Evolutionary conservation across 139 green algal species (phyloP), one percentile per base, ranked within the genome.

Genomic region (Medakamo hakoo): DNA sequence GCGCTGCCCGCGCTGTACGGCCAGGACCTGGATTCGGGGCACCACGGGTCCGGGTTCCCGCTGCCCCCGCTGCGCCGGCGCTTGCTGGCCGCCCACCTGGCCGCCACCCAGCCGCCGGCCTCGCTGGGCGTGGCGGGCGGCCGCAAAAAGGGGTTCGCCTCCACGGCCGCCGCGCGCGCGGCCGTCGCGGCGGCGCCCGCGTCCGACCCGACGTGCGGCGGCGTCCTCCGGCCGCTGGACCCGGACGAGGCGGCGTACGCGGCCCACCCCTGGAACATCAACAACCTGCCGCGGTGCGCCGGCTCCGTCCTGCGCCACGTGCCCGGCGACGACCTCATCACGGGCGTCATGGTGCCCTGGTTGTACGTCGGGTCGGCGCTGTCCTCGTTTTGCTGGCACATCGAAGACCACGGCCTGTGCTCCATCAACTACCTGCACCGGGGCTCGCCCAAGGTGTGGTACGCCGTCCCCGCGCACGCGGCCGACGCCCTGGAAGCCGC

Each of bases 371-470:
- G 82, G 57, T 77, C 65, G 48, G 71, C 65, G 55, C 58, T 89
- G 29, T 83, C 76, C 3, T 74, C 81, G 22, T 91, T 88, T 66
- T 83, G 76, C 65, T 92, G 84, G 86, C 86, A 94, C 63, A 70
- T 85, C 23, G 86, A 94, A 71, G 84, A 92, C 64, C 84, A 93
- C 69, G 78, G 71, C 19, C 75, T 94, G n/a, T 92, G 87, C 75
- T 91, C 80, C 49, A 73, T 94, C 60, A 94, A 94, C 70, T 94
- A 93, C 71, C 65, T 83, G 1, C 86, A 94, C 76, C 77, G 68
- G 66, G 83, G 79, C 25, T 64, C 72, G 4, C 77, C 73, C 30
- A 88, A 86, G 75, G 73, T 82, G 26, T 89, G 82, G 82, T 89
- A 89, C 64, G 62, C 68, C 4, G 82, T 91, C 56, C 80, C 84